Conservation (phyloP, 441 rosid genomes). For the Syzygium syzygioides region DNA sequence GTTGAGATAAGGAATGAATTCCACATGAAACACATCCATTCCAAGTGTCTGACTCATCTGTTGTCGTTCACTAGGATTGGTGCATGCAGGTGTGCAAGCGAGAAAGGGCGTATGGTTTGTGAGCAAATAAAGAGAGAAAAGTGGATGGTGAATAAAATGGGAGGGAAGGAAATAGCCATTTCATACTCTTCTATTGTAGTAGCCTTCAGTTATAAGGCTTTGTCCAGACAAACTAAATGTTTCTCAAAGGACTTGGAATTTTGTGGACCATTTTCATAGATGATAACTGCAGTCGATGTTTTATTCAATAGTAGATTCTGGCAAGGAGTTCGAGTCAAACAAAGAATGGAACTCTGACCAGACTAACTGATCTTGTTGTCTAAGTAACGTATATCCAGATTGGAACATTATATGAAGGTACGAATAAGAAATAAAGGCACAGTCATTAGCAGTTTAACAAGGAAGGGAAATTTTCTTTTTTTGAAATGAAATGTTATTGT, state of each 20-base stretch:
- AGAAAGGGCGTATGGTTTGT: not conserved
- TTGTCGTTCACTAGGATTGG: not conserved
- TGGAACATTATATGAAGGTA: not conserved
- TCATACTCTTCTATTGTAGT: not conserved
- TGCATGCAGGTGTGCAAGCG: not conserved
- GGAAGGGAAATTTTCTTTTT: not conserved
- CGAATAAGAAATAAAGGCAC: not conserved
- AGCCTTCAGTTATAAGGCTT: not conserved
- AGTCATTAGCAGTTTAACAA: not conserved
- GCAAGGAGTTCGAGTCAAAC: not conserved
- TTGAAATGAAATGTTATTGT: not conserved
- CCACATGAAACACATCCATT: not conserved
- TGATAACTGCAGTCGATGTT: not conserved
- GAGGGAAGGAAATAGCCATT: not conserved
- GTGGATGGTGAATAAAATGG: not conserved
- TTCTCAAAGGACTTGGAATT: not conserved
- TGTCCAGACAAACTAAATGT: not conserved
- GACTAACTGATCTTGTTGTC: not conserved
- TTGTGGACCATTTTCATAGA: not conserved
- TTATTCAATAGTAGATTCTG: not conserved
- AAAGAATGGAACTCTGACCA: not conserved
- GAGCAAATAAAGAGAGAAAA: not conserved
- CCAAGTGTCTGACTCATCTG: not conserved
- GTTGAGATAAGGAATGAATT: not conserved
- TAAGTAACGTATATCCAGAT: not conserved